Conservation (phyloP, 1,284 basidiomycete species). For the Austroboletus rostrupii region DNA sequence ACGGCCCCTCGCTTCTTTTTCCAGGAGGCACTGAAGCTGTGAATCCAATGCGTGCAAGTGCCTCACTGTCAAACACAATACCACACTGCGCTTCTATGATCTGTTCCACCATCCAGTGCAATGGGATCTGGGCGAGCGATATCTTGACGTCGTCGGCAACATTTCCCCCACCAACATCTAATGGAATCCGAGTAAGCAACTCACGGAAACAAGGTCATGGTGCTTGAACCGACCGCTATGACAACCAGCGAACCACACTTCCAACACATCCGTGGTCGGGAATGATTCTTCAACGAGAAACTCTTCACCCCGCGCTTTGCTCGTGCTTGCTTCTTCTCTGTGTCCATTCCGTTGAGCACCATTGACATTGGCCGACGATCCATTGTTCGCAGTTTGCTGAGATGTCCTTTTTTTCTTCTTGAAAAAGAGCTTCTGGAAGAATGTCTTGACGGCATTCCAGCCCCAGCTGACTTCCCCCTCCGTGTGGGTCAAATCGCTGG, state of each 20-base stretch:
- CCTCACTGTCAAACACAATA: conserved; percentile 46
- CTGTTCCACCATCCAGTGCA: conserved; percentile 73
- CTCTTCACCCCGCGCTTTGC: not conserved
- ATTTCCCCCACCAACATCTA: conserved; percentile 69
- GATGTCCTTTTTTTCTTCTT: not conserved
- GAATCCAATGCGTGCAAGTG: conserved; percentile 36
- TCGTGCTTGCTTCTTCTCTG: not conserved
- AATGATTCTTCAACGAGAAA: conserved; percentile 19
- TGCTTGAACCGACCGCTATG: conserved; percentile 45
- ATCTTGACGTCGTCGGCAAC: conserved; percentile 41
- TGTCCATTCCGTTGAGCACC: not conserved
- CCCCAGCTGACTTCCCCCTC: not conserved
- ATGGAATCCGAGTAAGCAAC: not conserved
- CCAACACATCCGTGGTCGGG: conserved; percentile 44
- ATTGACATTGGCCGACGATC: not conserved
- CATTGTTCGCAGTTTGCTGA: not conserved
- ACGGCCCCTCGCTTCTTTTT: not conserved
- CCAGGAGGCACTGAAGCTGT: not conserved
- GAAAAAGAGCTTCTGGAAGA: not conserved
- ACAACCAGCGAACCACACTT: conserved; percentile 65
- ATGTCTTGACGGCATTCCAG: not conserved
- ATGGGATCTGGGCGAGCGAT: conserved; percentile 54
- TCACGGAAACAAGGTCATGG: not conserved
- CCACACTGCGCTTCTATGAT: conserved; percentile 44
- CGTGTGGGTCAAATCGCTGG: conserved; percentile 8